phyloP scores from a whole-genome alignment of 768 basidiomycete genomes.

The Kwoniella mangroviensis region DNA sequence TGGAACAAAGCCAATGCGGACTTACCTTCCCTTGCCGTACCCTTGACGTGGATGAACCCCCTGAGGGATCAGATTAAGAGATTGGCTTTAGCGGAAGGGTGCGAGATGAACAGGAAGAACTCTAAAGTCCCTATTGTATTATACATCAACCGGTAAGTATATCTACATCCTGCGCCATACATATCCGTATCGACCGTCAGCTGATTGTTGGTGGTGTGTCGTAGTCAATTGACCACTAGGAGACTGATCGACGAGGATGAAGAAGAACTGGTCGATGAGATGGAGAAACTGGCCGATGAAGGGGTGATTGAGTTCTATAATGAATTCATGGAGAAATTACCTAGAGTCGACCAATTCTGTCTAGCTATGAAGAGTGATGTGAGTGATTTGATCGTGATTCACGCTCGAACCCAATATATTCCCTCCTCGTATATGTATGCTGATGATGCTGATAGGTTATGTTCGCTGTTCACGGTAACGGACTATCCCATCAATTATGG shows the following conservation, averaged over 20 bases:
- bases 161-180: background rate
- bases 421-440: no score
- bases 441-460: slow-evolving; percentile 24
- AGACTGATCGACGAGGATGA: slow-evolving; percentile 28
- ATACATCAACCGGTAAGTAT: slow-evolving; percentile 33
- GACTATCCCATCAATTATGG: slow-evolving; percentile 38
- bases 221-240: slow-evolving; percentile 27
- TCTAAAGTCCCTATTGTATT: slow-evolving; percentile 28
- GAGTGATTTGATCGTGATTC: no score
- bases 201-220: background rate
- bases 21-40: slow-evolving; percentile 15
- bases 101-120: slow-evolving; percentile 1
- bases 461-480: slow-evolving; percentile 42
- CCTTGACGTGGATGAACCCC: slow-evolving; percentile 28
- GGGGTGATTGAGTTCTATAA: slow-evolving; percentile 34
- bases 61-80: slow-evolving; percentile 24
- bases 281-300: slow-evolving; percentile 24
- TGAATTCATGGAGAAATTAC: slow-evolving; percentile 27
- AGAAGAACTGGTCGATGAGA: slow-evolving; percentile 12
- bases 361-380: slow-evolving; percentile 25
- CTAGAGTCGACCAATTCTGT: slow-evolving; percentile 28
- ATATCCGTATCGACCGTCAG: background rate
- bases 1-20: slow-evolving; percentile 39
- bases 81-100: slow-evolving; percentile 14
- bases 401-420: no score